A percentile compares a stretch with the other conserved stretches of the same genome.
Evolutionary conservation across 805 yeast species (phyloP).

Genomic region (Babjeviella inositovora): DNA sequence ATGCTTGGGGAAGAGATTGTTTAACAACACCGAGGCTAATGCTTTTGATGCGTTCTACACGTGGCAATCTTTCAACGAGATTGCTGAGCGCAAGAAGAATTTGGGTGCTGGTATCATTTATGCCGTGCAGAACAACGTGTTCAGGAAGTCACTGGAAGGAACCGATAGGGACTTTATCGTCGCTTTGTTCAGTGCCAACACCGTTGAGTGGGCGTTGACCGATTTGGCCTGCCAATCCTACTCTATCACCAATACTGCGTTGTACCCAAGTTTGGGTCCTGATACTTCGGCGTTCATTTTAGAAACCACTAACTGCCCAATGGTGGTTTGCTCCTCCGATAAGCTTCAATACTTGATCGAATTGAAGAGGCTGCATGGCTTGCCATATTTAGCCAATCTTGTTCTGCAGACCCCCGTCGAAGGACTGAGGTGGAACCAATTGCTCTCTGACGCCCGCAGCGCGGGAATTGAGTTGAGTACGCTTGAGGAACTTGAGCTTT

Average conservation of each 20-base stretch:
- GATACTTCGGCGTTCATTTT: conserved; percentile 16
- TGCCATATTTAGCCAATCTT: conserved; percentile 30
- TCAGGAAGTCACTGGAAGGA: not conserved
- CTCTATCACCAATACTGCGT: conserved; percentile 18
- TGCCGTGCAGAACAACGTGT: conserved; percentile 8
- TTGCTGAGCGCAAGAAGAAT: conserved; percentile 3
- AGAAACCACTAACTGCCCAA: conserved; percentile 9
- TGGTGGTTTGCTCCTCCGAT: conserved; percentile 33
- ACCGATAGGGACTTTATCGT: conserved; percentile 9
- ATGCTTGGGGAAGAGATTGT: conserved; percentile 17
- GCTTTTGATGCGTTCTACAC: too few relatives aligned
- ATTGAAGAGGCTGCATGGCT: conserved; percentile 14
- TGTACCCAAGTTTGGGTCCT: conserved; percentile 22
- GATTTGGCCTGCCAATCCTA: conserved; percentile 16
- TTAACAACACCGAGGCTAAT: too few relatives aligned
- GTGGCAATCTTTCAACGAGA: conserved; percentile 6
- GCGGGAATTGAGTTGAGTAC: conserved; percentile 15
- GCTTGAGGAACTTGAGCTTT: conserved; percentile 19
- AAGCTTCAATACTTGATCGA: conserved; percentile 31
- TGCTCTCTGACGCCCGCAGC: conserved; percentile 8
- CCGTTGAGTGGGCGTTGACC: conserved; percentile 18
- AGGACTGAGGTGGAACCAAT: conserved; percentile 3
- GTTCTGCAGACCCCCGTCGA: conserved; percentile 20
- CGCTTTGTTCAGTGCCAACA: conserved; percentile 15
- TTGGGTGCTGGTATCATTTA: conserved; percentile 8